Evolutionary conservation across 108 stramenopile genomes (phyloP).

Genomic region (Phaeodactylum tricornutum): DNA sequence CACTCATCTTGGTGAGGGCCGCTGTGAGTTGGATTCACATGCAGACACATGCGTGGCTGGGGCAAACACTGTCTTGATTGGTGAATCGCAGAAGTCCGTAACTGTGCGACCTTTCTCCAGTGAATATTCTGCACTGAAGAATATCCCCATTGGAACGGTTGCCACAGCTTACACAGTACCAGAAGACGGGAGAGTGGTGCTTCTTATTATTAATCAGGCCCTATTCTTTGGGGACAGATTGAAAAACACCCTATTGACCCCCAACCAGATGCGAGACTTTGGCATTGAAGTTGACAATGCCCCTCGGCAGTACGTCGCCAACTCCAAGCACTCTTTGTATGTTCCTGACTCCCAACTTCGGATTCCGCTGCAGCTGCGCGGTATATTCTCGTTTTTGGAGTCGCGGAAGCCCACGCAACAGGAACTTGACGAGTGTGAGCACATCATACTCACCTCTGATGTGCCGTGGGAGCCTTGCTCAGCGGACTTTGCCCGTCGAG

Average conservation of each 20-base stretch:
- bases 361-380: neutral
- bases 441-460: neutral
- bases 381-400: neutral
- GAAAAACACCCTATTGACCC: constrained; percentile 13
- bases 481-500: neutral
- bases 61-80: constrained; percentile 3
- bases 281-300: constrained; percentile 5
- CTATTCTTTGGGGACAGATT: constrained; percentile 18
- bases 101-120: constrained; percentile 1
- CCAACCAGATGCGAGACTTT: constrained; percentile 25
- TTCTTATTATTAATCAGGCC: constrained; percentile 17
- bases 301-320: neutral
- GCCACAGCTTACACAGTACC: constrained; percentile 16
- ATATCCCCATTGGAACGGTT: constrained; percentile 23
- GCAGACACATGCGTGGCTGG: constrained; percentile 21
- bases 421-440: neutral
- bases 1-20: too few relatives aligned
- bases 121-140: neutral
- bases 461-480: neutral
- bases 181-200: constrained; percentile 8
- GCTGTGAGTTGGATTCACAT: constrained; percentile 15
- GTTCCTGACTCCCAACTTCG: neutral
- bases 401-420: neutral
- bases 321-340: neutral
- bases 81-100: neutral